Conservation (phyloP, 2,329 filamentous ascomycete species). For the Ophiocordyceps robertsii region DNA sequence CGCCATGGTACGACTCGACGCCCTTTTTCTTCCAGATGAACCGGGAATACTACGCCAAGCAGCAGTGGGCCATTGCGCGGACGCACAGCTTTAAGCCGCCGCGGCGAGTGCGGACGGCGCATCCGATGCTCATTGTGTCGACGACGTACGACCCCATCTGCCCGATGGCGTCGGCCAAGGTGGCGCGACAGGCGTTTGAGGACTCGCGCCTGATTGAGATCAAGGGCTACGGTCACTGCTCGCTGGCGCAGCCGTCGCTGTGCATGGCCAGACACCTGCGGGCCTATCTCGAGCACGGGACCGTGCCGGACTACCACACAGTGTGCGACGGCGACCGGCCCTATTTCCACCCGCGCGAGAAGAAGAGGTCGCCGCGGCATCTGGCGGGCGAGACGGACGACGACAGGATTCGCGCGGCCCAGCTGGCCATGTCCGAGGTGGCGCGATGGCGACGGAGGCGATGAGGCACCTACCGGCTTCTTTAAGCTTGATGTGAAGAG, state of each 20-base stretch:
- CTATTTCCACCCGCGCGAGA: constrained; percentile 19
- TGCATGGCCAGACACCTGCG: constrained; percentile 22
- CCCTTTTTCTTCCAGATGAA: constrained; percentile 15
- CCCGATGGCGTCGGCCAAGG: constrained; percentile 22
- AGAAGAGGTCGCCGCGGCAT: constrained; percentile 1
- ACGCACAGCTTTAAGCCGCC: constrained; percentile 14
- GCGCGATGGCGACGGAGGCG: neutral
- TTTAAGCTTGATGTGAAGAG: neutral
- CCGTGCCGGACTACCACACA: constrained; percentile 19
- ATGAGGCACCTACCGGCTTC: neutral
- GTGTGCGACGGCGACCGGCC: constrained; percentile 23
- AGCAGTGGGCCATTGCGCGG: constrained; percentile 15
- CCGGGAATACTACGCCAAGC: constrained; percentile 16
- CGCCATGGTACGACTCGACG: constrained; percentile 17
- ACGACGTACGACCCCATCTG: constrained; percentile 36
- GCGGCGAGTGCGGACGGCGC: constrained; percentile 17
- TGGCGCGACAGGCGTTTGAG: constrained; percentile 19
- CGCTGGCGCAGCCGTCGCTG: constrained; percentile 20
- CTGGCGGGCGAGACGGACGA: constrained; percentile 1
- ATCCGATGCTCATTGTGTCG: constrained; percentile 18
- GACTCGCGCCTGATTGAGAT: constrained; percentile 25
- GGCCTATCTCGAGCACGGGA: constrained; percentile 22
- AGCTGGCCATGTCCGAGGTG: constrained; percentile 1
- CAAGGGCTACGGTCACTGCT: constrained; percentile 28
- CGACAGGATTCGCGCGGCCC: constrained; percentile 4